Evolutionary conservation across 2,329 filamentous ascomycete species (phyloP).

Genomic region (Botrytis tulipae): DNA sequence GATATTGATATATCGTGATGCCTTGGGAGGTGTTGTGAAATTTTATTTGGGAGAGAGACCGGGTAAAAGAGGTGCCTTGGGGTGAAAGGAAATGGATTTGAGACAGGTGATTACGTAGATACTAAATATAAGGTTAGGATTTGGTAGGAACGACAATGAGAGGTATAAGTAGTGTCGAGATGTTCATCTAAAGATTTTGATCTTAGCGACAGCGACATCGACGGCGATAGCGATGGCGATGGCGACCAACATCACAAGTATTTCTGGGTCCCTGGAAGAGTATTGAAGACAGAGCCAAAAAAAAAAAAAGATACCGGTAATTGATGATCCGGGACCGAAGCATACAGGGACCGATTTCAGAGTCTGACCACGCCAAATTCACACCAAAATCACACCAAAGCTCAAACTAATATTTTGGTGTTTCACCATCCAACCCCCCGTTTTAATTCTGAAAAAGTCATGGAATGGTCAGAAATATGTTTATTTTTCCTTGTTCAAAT

Average conservation of each 20-base stretch:
- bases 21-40: neutral
- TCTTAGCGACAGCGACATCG: neutral
- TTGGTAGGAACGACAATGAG: neutral
- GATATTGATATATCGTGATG: neutral
- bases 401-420: neutral
- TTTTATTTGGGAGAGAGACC: neutral
- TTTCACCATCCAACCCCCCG: slow-evolving; percentile 7
- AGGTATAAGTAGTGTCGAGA: neutral
- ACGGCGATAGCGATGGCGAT: neutral
- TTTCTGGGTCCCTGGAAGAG: neutral
- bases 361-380: slow-evolving; percentile 9
- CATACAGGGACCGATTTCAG: neutral
- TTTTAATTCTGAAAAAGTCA: neutral
- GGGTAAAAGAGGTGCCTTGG: neutral
- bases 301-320: no score
- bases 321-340: neutral
- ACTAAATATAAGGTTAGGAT: neutral
- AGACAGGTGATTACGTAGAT: neutral
- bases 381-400: neutral
- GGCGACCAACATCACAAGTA: neutral
- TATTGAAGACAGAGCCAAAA: neutral
- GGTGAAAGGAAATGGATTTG: neutral
- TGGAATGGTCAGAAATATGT: neutral
- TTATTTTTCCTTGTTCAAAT: slow-evolving; percentile 18
- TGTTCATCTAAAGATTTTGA: neutral